phyloP scores from a whole-genome alignment of 805 yeast genomes.

The Cyberlindnera americana region DNA sequence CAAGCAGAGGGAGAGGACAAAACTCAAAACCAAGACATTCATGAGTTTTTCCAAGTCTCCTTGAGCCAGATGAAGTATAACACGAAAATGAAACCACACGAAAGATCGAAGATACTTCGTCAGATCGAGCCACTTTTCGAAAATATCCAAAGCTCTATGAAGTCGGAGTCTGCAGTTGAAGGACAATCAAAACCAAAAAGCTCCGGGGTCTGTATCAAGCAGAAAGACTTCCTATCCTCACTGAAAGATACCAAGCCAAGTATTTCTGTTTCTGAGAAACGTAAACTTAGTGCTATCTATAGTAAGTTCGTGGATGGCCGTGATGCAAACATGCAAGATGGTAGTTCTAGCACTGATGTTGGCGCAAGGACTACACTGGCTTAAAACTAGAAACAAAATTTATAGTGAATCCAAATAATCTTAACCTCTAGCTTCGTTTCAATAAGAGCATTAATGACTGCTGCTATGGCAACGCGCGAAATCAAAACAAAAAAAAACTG shows the following conservation, averaged over 20 bases:
- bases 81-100: conserved; percentile 33
- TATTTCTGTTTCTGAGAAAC: conserved; percentile 68
- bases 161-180: conserved; percentile 1
- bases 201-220: conserved; percentile 42
- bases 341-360: conserved; percentile 50
- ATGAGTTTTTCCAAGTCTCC: conserved; percentile 44
- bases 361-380: conserved; percentile 19
- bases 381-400: background rate
- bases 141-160: conserved; percentile 10
- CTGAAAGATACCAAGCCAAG: conserved; percentile 83
- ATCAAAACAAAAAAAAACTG: conserved; percentile 7
- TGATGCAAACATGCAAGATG: conserved; percentile 87
- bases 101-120: conserved; percentile 37
- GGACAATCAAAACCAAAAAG: conserved; percentile 11
- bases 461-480: conserved; percentile 10
- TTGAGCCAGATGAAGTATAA: conserved; percentile 18
- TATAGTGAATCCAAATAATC: background rate
- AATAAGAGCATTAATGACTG: too few relatives aligned
- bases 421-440: too few relatives aligned
- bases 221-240: conserved; percentile 57
- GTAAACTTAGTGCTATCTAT: conserved; percentile 62
- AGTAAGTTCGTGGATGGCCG: conserved; percentile 69
- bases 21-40: conserved; percentile 15
- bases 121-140: conserved; percentile 40
- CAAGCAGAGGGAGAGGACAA: conserved; percentile 23